Conservation (phyloP, 2,329 filamentous ascomycete species). For the Clathrospora elynae region DNA sequence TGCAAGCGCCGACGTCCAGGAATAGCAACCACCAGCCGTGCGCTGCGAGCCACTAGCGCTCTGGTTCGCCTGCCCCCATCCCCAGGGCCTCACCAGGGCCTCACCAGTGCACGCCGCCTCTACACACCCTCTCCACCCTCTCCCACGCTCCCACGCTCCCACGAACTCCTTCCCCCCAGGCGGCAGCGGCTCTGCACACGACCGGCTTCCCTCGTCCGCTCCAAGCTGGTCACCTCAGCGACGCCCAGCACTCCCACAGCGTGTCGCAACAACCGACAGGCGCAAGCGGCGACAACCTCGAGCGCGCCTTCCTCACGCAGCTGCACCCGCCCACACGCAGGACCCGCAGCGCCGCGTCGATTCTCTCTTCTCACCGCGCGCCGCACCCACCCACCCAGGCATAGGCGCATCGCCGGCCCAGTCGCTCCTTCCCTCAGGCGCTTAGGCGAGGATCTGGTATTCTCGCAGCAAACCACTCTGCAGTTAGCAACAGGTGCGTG, state of each 20-base stretch:
- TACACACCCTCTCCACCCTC: constrained; percentile 9
- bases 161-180: constrained; percentile 24
- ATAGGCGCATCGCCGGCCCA: constrained; percentile 43
- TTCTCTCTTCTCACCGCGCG: constrained; percentile 26
- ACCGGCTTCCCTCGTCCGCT: constrained; percentile 29
- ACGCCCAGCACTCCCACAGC: constrained; percentile 1
- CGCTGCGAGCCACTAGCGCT: too few relatives aligned
- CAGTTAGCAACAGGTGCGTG: constrained; percentile 44
- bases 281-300: constrained; percentile 8
- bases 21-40: too few relatives aligned
- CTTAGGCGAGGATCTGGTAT: constrained; percentile 52
- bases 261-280: constrained; percentile 19
- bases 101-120: constrained; percentile 29
- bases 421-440: constrained; percentile 49
- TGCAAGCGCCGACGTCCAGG: too few relatives aligned
- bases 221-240: constrained; percentile 26
- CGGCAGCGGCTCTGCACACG: constrained; percentile 33
- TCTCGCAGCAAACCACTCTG: constrained; percentile 44
- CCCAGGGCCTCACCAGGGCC: too few relatives aligned
- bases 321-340: constrained; percentile 9
- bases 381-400: constrained; percentile 27
- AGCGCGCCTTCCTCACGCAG: constrained; percentile 7
- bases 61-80: constrained; percentile 27
- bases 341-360: constrained; percentile 12
- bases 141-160: too few relatives aligned